Evolutionary conservation across 768 basidiomycete species (phyloP), one percentile per base, ranked within the genome.

Genomic region (Tubosaeta sp.): DNA sequence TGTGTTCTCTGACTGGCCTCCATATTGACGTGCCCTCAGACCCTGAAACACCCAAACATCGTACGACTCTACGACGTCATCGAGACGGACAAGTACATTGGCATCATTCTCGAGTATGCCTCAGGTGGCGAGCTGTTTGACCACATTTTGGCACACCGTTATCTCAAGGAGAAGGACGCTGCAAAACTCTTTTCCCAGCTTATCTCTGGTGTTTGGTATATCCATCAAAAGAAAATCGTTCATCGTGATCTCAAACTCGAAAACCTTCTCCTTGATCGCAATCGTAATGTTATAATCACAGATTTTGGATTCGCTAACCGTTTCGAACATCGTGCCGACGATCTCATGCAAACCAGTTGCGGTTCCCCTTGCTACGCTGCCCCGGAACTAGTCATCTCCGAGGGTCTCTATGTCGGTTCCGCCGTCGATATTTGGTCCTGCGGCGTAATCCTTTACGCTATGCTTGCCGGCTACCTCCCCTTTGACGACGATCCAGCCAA

Each of bases 291-390:
- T 59, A 95, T 99, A 75, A 97, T 99, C 75, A 97, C 97, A 52
- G 97, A 98, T 69, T 99, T 99, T 69, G 97, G 97, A 12, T 99
- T 98, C 64, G 97, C 97, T 54, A 99, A 98, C 73, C 85, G 89
- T 46, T 99, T 98, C 67, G 92, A 95, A 69, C 91, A 95, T 65
- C 84, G 85, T 31, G 58, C 85, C 10, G 92, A 95, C 71, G 97
- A 99, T 66, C 83, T 98, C 58, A 98, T 98, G 97, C 94, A 97
- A 65, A 98, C 97, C 0, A 91, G 87, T 58, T 98, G 97, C 58
- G 97, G 97, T 14, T 90, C 87, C 27, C 97, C 97, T 0, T 99
- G 97, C 71, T 99, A 98, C 68, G 97, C 97, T 6, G 97, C 97
- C 0, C 97, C 97, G 0, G 97, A 99, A 67, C 78, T 99, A 11